Base-by-base conservation (phyloP, 2,329 filamentous ascomycete genomes). In the Samsoniella hepiali region DNA sequence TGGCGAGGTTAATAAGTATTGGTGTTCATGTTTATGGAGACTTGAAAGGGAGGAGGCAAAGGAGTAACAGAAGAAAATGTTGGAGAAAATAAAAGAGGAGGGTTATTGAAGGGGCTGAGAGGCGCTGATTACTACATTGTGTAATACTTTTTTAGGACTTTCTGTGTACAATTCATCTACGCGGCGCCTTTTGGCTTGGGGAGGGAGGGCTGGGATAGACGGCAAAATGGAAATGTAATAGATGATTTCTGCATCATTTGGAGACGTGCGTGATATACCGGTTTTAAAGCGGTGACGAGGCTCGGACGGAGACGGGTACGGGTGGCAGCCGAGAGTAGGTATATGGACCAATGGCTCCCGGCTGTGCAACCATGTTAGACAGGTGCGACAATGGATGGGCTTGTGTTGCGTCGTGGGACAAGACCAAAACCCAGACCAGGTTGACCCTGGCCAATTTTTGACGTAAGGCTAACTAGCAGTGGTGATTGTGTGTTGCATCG, bases 81-180 rank as follows among this genome's bases (percentile, higher is more conserved):
- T 27, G 32, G 38, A 40, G 51, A 15, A 57, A 9, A 32, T 22
- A 40, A n/a, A 38, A 56, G 56, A 58, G 56, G n/a, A 56, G 59
- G 44, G 32, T 11, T n/a, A 8, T 15, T 49, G 36, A 22, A 44
- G 40, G 51, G 60, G 62, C 42, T 32, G 22, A 53, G 47, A 45
- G 54, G 47, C 49, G 54, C 62, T 38, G 54, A 57, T 54, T 63
- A 63, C 55, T 50, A 53, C 47, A 58, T 58, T 32, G 62, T 58
- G 62, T 63, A 63, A 58, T 63, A 63, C 55, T 54, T 54, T 22
- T 58, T 40, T 54, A 58, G 47, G 55, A 51, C 47, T 58, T 63
- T 63, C 55, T 63, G 44, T 63, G 62, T 63, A 63, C 62, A 63
- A 63, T 63, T 63, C 54, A 63, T 63, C 47, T 58, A 63, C 62